phyloP scores from a whole-genome alignment of 495 filamentous ascomycete genomes.

The Articulospora tetracladia region DNA sequence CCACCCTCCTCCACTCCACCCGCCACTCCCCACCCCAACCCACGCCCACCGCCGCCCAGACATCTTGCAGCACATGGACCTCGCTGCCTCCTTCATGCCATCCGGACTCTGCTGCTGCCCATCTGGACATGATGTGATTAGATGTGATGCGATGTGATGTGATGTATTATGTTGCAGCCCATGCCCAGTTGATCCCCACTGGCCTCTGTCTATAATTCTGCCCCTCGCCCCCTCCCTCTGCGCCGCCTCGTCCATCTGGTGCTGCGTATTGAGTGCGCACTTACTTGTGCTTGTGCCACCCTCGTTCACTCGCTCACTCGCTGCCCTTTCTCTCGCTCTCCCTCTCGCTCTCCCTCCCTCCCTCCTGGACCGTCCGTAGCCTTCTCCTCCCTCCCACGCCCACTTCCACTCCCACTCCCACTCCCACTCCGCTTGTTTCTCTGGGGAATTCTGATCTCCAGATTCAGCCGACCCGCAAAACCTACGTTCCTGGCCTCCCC shows the following conservation, averaged over 20 bases:
- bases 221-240: neutral
- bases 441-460: neutral
- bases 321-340: neutral
- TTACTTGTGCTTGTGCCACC: neutral
- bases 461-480: slow-evolving; percentile 5
- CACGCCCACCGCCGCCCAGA: no score
- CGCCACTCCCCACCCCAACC: no score
- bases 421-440: slow-evolving; percentile 1
- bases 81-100: no score
- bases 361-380: neutral
- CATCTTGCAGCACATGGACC: no score
- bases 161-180: no score
- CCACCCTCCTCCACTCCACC: no score
- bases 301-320: neutral
- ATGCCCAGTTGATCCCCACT: no score
- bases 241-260: neutral
- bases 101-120: no score
- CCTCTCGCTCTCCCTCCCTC: neutral
- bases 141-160: no score
- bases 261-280: neutral
- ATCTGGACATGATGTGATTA: no score
- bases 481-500: slow-evolving; percentile 14
- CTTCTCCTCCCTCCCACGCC: neutral
- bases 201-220: neutral
- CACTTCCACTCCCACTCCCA: neutral